These are phyloP conservation scores for Jamesozyma piceae DNA, from an alignment of 805 yeast species.

Conservation along the genomic window DNA sequence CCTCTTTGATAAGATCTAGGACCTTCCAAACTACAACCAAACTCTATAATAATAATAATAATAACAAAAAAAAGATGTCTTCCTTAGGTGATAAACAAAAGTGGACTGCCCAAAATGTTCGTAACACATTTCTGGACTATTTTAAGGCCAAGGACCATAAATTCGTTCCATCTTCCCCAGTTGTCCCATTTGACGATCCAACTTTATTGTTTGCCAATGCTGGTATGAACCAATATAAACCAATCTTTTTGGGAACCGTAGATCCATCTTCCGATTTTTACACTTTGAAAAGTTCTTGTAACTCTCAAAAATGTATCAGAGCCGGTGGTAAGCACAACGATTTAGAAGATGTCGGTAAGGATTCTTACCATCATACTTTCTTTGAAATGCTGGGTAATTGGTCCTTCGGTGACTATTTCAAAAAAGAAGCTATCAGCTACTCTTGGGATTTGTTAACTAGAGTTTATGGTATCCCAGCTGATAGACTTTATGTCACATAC, in stretches of 20 bases:
- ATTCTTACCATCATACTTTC: conserved; percentile 96
- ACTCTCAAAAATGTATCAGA: conserved; percentile 96
- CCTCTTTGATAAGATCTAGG: neutral
- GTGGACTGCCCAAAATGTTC: conserved; percentile 50
- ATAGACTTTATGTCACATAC: conserved; percentile 87
- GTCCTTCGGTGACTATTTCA: conserved; percentile 99
- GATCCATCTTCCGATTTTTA: conserved; percentile 89
- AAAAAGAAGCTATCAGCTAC: conserved; percentile 79
- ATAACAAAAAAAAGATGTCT: conserved; percentile 14
- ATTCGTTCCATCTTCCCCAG: conserved; percentile 87
- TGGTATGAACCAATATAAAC: conserved; percentile 98
- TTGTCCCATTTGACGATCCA: conserved; percentile 96
- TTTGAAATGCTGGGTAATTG: conserved; percentile 99
- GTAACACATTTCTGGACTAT: conserved; percentile 76
- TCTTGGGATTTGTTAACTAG: conserved; percentile 88
- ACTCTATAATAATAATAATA: neutral
- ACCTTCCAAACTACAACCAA: neutral
- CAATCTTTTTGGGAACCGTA: conserved; percentile 93
- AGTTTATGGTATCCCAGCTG: conserved; percentile 69
- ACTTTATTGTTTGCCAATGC: conserved; percentile 95
- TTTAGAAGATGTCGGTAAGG: conserved; percentile 96
- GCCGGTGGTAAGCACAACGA: conserved; percentile 99
- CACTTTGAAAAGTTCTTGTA: conserved; percentile 75
- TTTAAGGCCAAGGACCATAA: conserved; percentile 64
- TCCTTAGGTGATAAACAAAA: conserved; percentile 31